A percentile compares a stretch with the other conserved stretches of the same genome.
These are phyloP conservation scores for Hortiboletus flavorubellus DNA, from an alignment of 768 basidiomycete genomes.

Conservation along the genomic window DNA sequence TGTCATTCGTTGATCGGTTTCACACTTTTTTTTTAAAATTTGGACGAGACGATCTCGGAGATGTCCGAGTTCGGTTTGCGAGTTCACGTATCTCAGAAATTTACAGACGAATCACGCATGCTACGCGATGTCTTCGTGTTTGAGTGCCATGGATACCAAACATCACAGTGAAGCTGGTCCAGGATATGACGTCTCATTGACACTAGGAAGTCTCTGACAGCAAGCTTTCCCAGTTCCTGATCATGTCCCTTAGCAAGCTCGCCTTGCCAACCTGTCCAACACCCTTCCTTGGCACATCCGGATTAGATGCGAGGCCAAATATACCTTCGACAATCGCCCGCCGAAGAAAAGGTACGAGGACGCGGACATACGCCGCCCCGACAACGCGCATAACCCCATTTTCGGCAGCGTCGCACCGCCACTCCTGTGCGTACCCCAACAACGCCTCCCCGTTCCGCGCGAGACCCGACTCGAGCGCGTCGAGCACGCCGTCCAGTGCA, in stretches of 20 bases:
- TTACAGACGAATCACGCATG: background rate
- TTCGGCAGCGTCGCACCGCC: constrained; percentile 34
- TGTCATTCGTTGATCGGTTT: background rate
- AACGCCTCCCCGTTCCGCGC: constrained; percentile 44
- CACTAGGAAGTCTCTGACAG: constrained; percentile 13
- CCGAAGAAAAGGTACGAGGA: constrained; percentile 68
- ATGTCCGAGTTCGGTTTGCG: background rate
- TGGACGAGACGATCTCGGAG: background rate
- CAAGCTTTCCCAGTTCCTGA: constrained; percentile 32
- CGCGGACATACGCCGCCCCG: constrained; percentile 54
- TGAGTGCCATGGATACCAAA: background rate
- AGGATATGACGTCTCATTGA: background rate
- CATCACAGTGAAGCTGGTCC: background rate
- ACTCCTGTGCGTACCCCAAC: constrained; percentile 41
- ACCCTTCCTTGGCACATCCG: background rate
- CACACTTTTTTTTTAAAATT: background rate
- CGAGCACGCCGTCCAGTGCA: constrained; percentile 48
- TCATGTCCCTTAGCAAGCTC: constrained; percentile 4
- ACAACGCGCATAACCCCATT: constrained; percentile 43
- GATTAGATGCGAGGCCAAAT: constrained; percentile 43
- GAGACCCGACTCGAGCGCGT: constrained; percentile 51
- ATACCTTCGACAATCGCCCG: constrained; percentile 74
- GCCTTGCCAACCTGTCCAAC: background rate
- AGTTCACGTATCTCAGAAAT: background rate
- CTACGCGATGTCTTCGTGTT: background rate